Evolutionary conservation across 148 eudicot species (phyloP).

Genomic region (Persicaria tinctoria): DNA sequence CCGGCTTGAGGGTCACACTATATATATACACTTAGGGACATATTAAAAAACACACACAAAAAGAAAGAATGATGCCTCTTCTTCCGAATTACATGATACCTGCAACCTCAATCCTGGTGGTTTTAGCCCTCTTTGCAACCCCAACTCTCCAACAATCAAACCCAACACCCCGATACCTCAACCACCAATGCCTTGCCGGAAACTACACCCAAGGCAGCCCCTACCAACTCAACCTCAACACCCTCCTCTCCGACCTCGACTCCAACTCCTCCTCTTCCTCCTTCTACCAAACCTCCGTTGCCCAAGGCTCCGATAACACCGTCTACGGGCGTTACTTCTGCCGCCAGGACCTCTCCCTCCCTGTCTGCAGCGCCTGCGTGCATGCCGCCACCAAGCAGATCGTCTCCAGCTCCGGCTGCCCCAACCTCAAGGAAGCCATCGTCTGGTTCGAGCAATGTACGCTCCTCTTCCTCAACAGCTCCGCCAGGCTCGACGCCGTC

Average conservation of each 20-base stretch:
- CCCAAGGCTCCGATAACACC: no score
- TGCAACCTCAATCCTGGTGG: background rate
- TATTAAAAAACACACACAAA: no score
- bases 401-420: background rate
- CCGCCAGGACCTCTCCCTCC: background rate
- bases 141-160: background rate
- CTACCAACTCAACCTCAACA: background rate
- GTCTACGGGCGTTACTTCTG: constrained; percentile 2
- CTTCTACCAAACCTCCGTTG: background rate
- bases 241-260: background rate
- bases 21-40: no score
- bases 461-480: background rate
- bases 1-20: no score
- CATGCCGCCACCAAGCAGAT: background rate
- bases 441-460: constrained; percentile 5
- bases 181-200: background rate
- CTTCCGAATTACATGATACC: background rate
- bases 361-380: background rate
- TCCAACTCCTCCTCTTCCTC: background rate
- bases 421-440: background rate
- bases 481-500: background rate
- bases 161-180: background rate
- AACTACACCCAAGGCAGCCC: constrained; percentile 7
- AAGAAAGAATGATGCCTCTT: no score
- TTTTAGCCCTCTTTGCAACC: background rate